Percentiles rank a stretch among this genome's conserved stretches.
Evolutionary conservation across 2,329 filamentous ascomycete species (phyloP).

Genomic region (Curvularia eragrostidis): DNA sequence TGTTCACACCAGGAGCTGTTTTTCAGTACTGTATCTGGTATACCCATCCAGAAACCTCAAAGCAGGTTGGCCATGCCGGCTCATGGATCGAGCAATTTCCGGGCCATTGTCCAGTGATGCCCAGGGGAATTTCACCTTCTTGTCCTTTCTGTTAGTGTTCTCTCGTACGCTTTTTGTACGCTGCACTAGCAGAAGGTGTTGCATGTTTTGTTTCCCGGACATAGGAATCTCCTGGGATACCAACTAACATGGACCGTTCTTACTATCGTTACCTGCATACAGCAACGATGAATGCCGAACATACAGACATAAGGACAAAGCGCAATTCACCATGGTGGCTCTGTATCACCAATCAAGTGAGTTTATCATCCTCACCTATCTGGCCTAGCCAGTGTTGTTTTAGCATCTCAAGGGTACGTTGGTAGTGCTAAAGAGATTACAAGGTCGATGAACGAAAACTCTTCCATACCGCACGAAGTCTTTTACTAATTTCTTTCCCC

Average conservation of each 20-base stretch:
- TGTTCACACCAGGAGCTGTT: too few relatives aligned
- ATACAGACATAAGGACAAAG: not conserved
- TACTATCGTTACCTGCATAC: not conserved
- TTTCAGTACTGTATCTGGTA: not conserved
- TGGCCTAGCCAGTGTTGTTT: not conserved
- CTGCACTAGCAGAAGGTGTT: conserved; percentile 1
- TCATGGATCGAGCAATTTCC: not conserved
- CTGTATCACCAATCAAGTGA: not conserved
- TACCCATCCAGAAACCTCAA: too few relatives aligned
- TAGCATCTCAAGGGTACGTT: not conserved
- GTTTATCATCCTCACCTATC: not conserved
- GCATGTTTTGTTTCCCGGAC: not conserved
- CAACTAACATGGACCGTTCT: not conserved
- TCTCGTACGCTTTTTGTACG: conserved; percentile 1
- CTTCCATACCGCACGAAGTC: not conserved
- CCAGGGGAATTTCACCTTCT: not conserved
- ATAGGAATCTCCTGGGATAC: not conserved
- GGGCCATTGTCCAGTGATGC: not conserved
- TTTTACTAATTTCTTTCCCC: too few relatives aligned
- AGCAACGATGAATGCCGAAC: not conserved
- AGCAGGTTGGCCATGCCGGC: not conserved
- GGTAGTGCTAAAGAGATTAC: not conserved
- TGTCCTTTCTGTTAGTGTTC: not conserved
- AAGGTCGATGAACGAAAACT: not conserved
- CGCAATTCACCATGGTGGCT: not conserved